Percentiles rank a stretch among this genome's conserved stretches.
Conservation (phyloP, 768 basidiomycete genomes). For the Suillus tomentosus region DNA sequence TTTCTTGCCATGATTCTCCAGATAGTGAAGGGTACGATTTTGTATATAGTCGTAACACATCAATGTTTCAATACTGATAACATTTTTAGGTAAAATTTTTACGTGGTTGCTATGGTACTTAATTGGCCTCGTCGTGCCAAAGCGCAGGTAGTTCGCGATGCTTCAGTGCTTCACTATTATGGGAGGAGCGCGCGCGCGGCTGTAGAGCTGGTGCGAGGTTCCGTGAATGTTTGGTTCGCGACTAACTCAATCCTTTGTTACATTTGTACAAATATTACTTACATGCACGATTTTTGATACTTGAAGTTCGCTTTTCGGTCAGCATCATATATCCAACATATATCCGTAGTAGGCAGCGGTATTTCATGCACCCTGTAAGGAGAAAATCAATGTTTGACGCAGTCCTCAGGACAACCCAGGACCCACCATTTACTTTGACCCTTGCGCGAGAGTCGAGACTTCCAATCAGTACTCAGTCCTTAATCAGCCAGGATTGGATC, state of each 20-base stretch:
- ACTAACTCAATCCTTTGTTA: no score
- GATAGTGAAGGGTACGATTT: conserved; percentile 31
- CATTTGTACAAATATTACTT: no score
- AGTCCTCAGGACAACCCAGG: no score
- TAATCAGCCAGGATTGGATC: no score
- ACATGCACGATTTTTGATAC: neutral
- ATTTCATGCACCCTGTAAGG: no score
- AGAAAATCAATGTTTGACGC: no score
- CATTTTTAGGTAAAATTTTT: neutral
- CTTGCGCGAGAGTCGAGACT: no score
- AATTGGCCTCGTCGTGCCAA: neutral
- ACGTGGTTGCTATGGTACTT: neutral
- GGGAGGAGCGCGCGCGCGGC: neutral
- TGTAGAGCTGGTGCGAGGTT: neutral
- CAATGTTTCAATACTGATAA: neutral
- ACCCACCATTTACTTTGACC: no score
- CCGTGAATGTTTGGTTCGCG: neutral
- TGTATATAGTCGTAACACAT: neutral
- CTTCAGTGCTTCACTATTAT: neutral
- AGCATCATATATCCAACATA: no score
- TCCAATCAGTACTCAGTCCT: no score
- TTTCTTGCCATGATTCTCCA: conserved; percentile 35
- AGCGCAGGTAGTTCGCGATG: neutral
- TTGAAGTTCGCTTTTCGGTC: neutral
- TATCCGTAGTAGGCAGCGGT: no score